These are phyloP conservation scores for Botrytis cinerea DNA, from an alignment of 2,329 filamentous ascomycete species.

Conservation along the genomic window DNA sequence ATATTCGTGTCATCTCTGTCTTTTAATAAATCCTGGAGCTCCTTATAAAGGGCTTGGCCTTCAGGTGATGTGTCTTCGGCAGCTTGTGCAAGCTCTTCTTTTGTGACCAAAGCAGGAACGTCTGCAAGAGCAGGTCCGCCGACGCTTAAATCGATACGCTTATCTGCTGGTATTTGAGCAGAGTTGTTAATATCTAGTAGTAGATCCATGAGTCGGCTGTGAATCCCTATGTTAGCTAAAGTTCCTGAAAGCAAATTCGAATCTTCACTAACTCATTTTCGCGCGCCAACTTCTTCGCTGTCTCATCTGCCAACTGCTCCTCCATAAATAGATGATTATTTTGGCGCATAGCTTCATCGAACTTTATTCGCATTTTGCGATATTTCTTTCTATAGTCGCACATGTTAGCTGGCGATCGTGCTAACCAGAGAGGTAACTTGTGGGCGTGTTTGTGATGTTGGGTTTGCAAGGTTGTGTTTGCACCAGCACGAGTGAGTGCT, in stretches of 20 bases:
- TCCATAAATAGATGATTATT: conserved; percentile 80
- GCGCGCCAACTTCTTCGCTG: conserved; percentile 80
- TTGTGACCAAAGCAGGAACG: conserved; percentile 35
- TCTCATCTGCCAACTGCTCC: conserved; percentile 77
- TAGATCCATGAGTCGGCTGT: conserved; percentile 82
- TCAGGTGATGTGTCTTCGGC: conserved; percentile 34
- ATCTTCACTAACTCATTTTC: conserved; percentile 79
- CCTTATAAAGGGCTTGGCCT: conserved; percentile 36
- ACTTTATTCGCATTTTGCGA: conserved; percentile 80
- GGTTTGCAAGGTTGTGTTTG: background rate
- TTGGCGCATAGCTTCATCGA: conserved; percentile 75
- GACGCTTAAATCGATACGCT: conserved; percentile 69
- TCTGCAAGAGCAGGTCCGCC: conserved; percentile 32
- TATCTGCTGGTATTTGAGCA: conserved; percentile 71
- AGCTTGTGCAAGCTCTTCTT: conserved; percentile 34
- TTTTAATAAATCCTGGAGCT: conserved; percentile 35
- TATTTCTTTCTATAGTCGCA: conserved; percentile 89
- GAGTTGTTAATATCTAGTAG: conserved; percentile 88
- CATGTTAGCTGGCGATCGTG: conserved; percentile 30
- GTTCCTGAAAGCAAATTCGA: background rate
- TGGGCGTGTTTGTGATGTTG: background rate
- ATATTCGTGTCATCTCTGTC: conserved; percentile 31
- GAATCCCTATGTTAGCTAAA: conserved; percentile 26
- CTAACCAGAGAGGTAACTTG: background rate
- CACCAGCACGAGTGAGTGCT: background rate